phyloP scores from a whole-genome alignment of 2,329 filamentous ascomycete genomes.

The Tolypocladium paradoxum region DNA sequence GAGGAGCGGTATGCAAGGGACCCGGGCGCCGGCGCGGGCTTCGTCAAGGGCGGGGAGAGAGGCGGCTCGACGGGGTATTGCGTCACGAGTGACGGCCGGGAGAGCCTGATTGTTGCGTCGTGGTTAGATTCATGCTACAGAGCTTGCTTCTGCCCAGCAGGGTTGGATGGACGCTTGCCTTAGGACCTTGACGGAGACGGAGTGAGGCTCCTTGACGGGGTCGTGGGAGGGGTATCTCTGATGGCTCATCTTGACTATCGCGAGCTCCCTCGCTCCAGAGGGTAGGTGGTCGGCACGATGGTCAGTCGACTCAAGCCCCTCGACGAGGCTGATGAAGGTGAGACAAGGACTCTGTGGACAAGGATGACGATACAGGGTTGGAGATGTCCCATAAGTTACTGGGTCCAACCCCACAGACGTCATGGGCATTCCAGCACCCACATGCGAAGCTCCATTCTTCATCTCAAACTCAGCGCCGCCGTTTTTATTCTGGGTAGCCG shows the following conservation, averaged over 20 bases:
- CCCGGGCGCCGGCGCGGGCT: constrained; percentile 41
- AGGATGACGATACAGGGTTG: neutral
- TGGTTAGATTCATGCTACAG: neutral
- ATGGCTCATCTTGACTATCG: constrained; percentile 38
- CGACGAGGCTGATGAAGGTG: neutral
- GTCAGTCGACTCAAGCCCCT: neutral
- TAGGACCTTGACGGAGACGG: constrained; percentile 67
- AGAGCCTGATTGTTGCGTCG: constrained; percentile 46
- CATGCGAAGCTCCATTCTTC: neutral
- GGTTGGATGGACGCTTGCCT: constrained; percentile 32
- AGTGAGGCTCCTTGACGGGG: constrained; percentile 62
- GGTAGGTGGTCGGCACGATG: neutral
- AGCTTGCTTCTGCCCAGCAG: neutral
- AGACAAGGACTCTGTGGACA: neutral
- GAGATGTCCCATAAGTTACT: neutral
- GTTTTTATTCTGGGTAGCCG: neutral
- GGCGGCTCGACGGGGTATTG: constrained; percentile 53
- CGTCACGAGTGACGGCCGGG: constrained; percentile 64
- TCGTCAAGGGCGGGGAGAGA: constrained; percentile 26
- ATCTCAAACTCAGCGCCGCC: neutral
- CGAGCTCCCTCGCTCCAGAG: neutral
- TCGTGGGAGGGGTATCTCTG: constrained; percentile 47
- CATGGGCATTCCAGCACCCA: neutral
- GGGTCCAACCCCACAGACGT: neutral
- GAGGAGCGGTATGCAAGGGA: constrained; percentile 57